These are phyloP conservation scores for Phaseolus lunatus DNA, from an alignment of 306 rosid species.

Conservation along the genomic window DNA sequence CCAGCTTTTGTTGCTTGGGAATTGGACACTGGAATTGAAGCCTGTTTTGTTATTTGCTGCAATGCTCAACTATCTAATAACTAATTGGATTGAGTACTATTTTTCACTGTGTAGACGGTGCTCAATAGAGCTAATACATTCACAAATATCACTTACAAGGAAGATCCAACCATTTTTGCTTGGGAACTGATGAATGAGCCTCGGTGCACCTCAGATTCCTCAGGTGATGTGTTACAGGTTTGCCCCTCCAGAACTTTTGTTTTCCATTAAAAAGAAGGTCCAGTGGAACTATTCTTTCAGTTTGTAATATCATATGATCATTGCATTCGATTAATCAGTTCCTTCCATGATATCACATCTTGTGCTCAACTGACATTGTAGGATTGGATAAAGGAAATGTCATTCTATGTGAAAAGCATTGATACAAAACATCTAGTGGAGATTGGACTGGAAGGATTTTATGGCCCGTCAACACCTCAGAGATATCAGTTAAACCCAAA, in stretches of 20 bases:
- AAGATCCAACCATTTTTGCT: conserved; percentile 90
- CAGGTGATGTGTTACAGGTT: conserved; percentile 85
- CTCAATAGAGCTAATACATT: conserved; percentile 82
- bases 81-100: conserved; percentile 24
- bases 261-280: conserved; percentile 1
- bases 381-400: conserved; percentile 97
- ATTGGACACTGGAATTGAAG: background rate
- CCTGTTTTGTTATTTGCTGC: background rate
- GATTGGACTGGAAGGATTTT: conserved; percentile 93
- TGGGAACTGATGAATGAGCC: conserved; percentile 99
- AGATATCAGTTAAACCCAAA: conserved; percentile 85
- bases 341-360: conserved; percentile 20
- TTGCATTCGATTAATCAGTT: conserved; percentile 26
- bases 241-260: conserved; percentile 32
- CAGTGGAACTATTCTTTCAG: background rate
- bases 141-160: conserved; percentile 87
- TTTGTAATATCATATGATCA: background rate
- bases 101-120: conserved; percentile 63
- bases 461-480: conserved; percentile 88
- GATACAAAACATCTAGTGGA: conserved; percentile 91
- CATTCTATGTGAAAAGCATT: conserved; percentile 79
- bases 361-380: conserved; percentile 45
- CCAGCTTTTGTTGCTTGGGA: conserved; percentile 1
- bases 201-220: conserved; percentile 83
- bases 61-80: conserved; percentile 6